phyloP scores from a whole-genome alignment of 768 basidiomycete genomes.

The Rhodotorula toruloides region DNA sequence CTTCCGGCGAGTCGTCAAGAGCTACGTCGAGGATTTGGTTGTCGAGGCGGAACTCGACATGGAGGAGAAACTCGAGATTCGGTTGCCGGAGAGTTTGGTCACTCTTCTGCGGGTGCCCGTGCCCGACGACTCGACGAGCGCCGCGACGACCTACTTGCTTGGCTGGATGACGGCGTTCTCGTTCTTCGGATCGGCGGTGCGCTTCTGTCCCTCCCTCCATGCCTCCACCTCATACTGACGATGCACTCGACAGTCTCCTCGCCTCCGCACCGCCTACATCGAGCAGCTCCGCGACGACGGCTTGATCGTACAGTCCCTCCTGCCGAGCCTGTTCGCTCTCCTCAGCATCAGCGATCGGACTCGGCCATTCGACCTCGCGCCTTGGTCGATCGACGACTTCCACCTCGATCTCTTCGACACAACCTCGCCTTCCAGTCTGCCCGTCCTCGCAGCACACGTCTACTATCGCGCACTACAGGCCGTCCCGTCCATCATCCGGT shows the following conservation, averaged over 20 bases:
- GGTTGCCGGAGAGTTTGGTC: conserved; percentile 65
- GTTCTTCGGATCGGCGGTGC: conserved; percentile 24
- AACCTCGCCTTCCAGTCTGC: conserved; percentile 57
- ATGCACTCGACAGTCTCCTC: conserved; percentile 61
- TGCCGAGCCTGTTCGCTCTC: conserved; percentile 65
- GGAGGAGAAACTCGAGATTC: conserved; percentile 53
- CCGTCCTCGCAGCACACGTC: conserved; percentile 73
- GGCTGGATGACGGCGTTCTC: conserved; percentile 30
- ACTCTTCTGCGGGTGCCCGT: conserved; percentile 49
- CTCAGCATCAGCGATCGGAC: conserved; percentile 62
- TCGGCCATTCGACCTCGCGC: conserved; percentile 71
- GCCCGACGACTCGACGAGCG: background rate
- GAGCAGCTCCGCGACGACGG: conserved; percentile 72
- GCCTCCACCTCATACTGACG: background rate
- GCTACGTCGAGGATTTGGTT: conserved; percentile 74
- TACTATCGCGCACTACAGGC: conserved; percentile 80
- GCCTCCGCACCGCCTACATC: conserved; percentile 75
- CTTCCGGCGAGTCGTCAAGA: conserved; percentile 63
- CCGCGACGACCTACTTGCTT: conserved; percentile 25
- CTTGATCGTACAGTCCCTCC: conserved; percentile 60
- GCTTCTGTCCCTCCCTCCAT: background rate
- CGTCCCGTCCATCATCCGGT: conserved; percentile 76
- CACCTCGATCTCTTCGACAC: conserved; percentile 59
- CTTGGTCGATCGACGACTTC: conserved; percentile 80
- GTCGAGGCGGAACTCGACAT: conserved; percentile 78